Percentiles rank a stretch among this genome's conserved stretches.
These are phyloP conservation scores for Cyclotella baltica DNA, from an alignment of 108 stramenopile species.

Conservation along the genomic window DNA sequence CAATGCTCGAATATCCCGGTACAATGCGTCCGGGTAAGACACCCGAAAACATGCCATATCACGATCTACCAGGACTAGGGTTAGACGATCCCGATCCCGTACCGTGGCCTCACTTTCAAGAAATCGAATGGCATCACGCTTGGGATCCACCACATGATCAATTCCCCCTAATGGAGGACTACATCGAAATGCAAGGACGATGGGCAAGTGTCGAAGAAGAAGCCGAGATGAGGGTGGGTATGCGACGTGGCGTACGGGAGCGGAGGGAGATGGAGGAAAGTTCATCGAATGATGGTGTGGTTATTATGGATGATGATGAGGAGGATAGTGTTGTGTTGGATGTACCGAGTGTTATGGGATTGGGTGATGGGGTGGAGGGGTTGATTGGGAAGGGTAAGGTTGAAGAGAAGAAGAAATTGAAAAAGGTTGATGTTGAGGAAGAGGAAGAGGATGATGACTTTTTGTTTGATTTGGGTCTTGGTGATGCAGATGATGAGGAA, in stretches of 20 bases:
- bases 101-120: constrained; percentile 93
- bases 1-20: constrained; percentile 95
- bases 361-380: constrained; percentile 67
- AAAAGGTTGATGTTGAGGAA: constrained; percentile 53
- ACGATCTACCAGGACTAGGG: constrained; percentile 77
- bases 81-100: constrained; percentile 86
- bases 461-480: constrained; percentile 73
- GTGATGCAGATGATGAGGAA: constrained; percentile 66
- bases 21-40: constrained; percentile 91
- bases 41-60: constrained; percentile 86
- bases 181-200: constrained; percentile 81
- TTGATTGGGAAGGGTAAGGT: constrained; percentile 54
- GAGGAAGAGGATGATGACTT: constrained; percentile 71
- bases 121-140: constrained; percentile 90
- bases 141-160: constrained; percentile 88
- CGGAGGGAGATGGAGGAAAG: constrained; percentile 76
- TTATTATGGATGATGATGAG: constrained; percentile 85
- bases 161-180: constrained; percentile 83
- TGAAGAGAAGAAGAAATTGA: constrained; percentile 35
- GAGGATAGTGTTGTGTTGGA: constrained; percentile 61
- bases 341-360: constrained; percentile 67
- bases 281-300: constrained; percentile 51
- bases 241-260: constrained; percentile 70
- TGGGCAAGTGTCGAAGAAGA: constrained; percentile 86
- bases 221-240: constrained; percentile 84